A percentile compares a stretch with the other conserved stretches of the same genome.
These are phyloP conservation scores for Lupinus albus DNA, from an alignment of 306 rosid species.

Conservation along the genomic window DNA sequence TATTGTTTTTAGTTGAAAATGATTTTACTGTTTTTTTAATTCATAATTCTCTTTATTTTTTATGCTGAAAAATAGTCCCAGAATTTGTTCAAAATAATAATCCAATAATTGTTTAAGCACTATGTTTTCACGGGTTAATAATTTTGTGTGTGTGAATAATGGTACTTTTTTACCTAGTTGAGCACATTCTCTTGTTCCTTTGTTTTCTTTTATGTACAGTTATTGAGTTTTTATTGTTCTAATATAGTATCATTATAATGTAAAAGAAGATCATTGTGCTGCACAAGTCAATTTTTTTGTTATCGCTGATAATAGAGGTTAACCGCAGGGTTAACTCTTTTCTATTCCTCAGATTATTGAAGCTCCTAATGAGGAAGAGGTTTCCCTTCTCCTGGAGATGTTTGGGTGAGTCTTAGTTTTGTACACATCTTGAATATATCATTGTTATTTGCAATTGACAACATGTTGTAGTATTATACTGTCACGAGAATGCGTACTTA, in stretches of 20 bases:
- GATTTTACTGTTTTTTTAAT: not conserved
- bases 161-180: constrained; percentile 23
- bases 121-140: not conserved
- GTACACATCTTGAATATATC: constrained; percentile 17
- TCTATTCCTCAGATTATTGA: constrained; percentile 87
- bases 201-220: constrained; percentile 14
- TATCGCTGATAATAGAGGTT: constrained; percentile 63
- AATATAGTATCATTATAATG: constrained; percentile 12
- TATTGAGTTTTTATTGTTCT: constrained; percentile 12
- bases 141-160: constrained; percentile 9
- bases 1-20: not conserved
- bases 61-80: not conserved
- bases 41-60: not conserved
- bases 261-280: constrained; percentile 38
- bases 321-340: constrained; percentile 66
- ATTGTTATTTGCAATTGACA: constrained; percentile 35
- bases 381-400: constrained; percentile 88
- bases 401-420: constrained; percentile 71
- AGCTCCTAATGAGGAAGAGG: constrained; percentile 91
- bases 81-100: not conserved
- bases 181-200: constrained; percentile 23
- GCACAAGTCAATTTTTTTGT: constrained; percentile 39
- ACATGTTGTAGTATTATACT: constrained; percentile 28
- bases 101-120: not conserved
- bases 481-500: not conserved